These are phyloP conservation scores for Pelargonium exstipulatum DNA, from an alignment of 441 rosid genomes.

Conservation along the genomic window DNA sequence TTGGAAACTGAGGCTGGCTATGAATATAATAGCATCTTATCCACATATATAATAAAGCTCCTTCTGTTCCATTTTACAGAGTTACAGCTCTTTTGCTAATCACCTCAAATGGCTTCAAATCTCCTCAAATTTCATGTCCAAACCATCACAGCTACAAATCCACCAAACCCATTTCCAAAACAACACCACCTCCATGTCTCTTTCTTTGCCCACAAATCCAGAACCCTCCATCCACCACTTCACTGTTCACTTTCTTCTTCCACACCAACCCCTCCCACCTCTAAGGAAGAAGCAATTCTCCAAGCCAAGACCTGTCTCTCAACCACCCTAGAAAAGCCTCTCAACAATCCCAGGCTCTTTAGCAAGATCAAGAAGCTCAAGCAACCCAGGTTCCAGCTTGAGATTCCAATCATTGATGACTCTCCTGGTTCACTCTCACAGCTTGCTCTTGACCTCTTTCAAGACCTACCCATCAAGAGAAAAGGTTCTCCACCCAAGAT, in stretches of 20 bases:
- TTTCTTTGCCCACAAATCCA: slow-evolving; percentile 19
- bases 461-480: slow-evolving; percentile 46
- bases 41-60: neutral
- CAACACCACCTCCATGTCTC: slow-evolving; percentile 13
- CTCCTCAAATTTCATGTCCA: slow-evolving; percentile 7
- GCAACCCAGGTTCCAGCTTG: slow-evolving; percentile 70
- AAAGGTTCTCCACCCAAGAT: slow-evolving; percentile 50
- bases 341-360: slow-evolving; percentile 59
- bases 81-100: neutral
- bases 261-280: slow-evolving; percentile 38
- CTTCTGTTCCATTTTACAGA: neutral
- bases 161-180: slow-evolving; percentile 13
- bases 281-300: slow-evolving; percentile 75
- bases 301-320: slow-evolving; percentile 78
- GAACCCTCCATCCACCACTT: slow-evolving; percentile 25
- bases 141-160: neutral
- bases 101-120: slow-evolving; percentile 13
- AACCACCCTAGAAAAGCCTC: slow-evolving; percentile 58
- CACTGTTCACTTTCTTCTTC: slow-evolving; percentile 42
- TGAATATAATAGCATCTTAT: no score
- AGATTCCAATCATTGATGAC: slow-evolving; percentile 63
- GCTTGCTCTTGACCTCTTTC: slow-evolving; percentile 50
- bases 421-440: slow-evolving; percentile 58
- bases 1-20: no score
- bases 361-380: slow-evolving; percentile 65